phyloP scores from a whole-genome alignment of 345 rosid genomes.

The Arabis hirsuta region DNA sequence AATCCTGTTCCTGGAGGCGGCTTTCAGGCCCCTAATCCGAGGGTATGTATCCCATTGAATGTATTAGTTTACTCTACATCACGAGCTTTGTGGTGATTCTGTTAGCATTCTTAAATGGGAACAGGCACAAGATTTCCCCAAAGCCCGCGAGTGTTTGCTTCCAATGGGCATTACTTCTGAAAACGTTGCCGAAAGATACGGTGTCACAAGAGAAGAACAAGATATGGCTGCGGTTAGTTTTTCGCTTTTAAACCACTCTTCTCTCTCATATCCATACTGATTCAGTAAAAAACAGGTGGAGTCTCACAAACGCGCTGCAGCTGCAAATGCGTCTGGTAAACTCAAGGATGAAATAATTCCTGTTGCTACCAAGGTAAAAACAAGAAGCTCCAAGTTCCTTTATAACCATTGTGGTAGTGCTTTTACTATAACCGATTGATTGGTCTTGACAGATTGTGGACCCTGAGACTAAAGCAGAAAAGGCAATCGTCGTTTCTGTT shows the following conservation, averaged over 20 bases:
- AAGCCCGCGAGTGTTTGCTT: constrained; percentile 92
- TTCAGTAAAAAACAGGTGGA: constrained; percentile 59
- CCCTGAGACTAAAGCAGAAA: constrained; percentile 81
- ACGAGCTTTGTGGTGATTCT: background rate
- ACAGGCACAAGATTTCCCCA: constrained; percentile 64
- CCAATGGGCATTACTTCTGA: constrained; percentile 98
- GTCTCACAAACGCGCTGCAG: constrained; percentile 94
- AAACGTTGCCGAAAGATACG: constrained; percentile 83
- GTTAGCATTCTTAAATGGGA: background rate
- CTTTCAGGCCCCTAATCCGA: constrained; percentile 57
- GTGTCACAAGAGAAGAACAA: constrained; percentile 86
- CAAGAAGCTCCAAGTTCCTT: constrained; percentile 1
- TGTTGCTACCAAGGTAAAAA: constrained; percentile 74
- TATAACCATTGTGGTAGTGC: background rate
- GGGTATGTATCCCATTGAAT: constrained; percentile 48
- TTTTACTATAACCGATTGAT: constrained; percentile 28
- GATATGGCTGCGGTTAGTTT: constrained; percentile 84
- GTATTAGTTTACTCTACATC: constrained; percentile 3
- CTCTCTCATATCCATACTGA: constrained; percentile 30
- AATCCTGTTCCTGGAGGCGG: constrained; percentile 46
- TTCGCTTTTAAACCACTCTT: background rate
- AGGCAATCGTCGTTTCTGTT: constrained; percentile 58
- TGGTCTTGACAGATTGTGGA: constrained; percentile 64
- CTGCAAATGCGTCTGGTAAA: constrained; percentile 86
- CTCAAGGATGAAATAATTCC: constrained; percentile 89